These are phyloP conservation scores for Viola pubescens DNA, from an alignment of 441 rosid genomes.

Conservation along the genomic window DNA sequence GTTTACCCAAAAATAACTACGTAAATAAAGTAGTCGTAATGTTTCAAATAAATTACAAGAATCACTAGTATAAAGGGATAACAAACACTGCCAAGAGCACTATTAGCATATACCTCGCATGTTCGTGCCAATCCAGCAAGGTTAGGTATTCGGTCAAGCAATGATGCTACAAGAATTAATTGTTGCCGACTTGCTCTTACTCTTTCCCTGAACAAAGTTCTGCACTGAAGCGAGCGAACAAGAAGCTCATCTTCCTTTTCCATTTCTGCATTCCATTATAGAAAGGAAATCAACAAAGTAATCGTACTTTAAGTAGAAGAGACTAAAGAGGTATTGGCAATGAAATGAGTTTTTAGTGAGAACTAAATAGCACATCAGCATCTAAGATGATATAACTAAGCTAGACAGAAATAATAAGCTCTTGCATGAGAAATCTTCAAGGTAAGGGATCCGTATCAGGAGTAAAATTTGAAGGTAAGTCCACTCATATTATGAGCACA, in stretches of 20 bases:
- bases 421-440: neutral
- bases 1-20: too few relatives aligned
- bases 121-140: conserved; percentile 96
- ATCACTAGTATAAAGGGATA: neutral
- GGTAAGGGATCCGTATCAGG: neutral
- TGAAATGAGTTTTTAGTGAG: neutral
- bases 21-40: conserved; percentile 6
- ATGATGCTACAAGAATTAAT: conserved; percentile 79
- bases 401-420: neutral
- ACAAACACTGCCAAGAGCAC: conserved; percentile 11
- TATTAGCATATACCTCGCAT: conserved; percentile 58
- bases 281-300: conserved; percentile 4
- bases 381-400: neutral
- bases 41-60: conserved; percentile 2
- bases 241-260: conserved; percentile 84
- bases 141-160: conserved; percentile 91
- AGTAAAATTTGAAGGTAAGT: neutral
- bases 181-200: conserved; percentile 60
- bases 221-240: conserved; percentile 57
- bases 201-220: conserved; percentile 55
- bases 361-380: neutral
- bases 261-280: conserved; percentile 47
- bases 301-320: neutral
- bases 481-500: neutral
- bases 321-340: neutral